Evolutionary conservation across 176 grass and related monocot genomes (phyloP).

Genomic region (Triticum urartu): DNA sequence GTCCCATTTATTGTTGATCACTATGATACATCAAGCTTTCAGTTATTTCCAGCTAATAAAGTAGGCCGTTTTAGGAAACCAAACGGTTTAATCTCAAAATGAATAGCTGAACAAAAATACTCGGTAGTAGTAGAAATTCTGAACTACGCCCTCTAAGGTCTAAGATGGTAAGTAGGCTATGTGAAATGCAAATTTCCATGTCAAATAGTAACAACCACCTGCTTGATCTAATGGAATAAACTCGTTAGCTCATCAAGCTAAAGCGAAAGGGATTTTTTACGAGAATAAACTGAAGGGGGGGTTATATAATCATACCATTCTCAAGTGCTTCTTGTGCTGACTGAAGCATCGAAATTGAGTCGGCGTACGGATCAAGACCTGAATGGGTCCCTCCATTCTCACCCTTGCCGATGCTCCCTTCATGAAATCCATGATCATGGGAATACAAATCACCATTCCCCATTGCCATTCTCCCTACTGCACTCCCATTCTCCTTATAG

Average conservation of each 20-base stretch:
- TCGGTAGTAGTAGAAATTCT: not conserved
- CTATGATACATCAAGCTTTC: not conserved
- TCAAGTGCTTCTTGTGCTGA: slow-evolving; percentile 74
- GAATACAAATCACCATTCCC: slow-evolving; percentile 38
- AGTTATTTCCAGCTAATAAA: slow-evolving; percentile 20
- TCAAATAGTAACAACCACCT: not conserved
- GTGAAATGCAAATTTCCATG: not conserved
- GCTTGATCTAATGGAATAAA: not conserved
- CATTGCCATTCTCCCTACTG: slow-evolving; percentile 17
- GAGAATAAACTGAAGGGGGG: slow-evolving; percentile 6
- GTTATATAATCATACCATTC: slow-evolving; percentile 57
- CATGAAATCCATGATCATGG: slow-evolving; percentile 23
- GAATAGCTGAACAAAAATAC: not conserved
- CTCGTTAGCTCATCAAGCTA: not conserved
- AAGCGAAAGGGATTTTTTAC: not conserved
- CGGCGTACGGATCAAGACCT: slow-evolving; percentile 44
- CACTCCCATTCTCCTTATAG: slow-evolving; percentile 54
- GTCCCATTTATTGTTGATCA: not conserved
- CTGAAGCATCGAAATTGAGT: slow-evolving; percentile 56
- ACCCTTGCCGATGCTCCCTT: slow-evolving; percentile 34
- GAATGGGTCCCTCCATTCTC: slow-evolving; percentile 48
- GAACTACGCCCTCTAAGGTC: not conserved
- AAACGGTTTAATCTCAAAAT: not conserved
- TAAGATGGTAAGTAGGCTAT: not conserved
- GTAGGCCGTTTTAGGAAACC: not conserved